These are phyloP conservation scores for Beauveria asiatica DNA, from an alignment of 2,329 filamentous ascomycete genomes.

Conservation along the genomic window DNA sequence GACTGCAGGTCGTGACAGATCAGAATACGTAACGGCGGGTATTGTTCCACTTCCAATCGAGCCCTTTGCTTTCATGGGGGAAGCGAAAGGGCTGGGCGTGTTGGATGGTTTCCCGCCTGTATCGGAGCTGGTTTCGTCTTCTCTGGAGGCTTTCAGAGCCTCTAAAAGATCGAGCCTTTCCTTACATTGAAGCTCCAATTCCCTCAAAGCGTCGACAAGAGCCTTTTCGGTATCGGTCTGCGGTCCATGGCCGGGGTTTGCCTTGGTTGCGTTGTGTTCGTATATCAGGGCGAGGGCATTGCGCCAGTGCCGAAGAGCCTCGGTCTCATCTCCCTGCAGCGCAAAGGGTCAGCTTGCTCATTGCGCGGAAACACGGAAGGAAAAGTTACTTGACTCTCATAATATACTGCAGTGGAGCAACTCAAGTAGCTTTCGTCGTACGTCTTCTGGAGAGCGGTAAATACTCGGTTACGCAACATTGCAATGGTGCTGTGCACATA, in stretches of 20 bases:
- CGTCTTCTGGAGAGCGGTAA: conserved; percentile 83
- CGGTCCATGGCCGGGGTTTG: conserved; percentile 59
- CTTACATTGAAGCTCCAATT: conserved; percentile 85
- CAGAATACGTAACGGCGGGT: conserved; percentile 68
- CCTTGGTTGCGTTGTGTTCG: conserved; percentile 71
- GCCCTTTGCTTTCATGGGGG: conserved; percentile 30
- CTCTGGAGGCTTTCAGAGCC: conserved; percentile 61
- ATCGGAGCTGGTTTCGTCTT: conserved; percentile 23
- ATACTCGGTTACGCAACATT: conserved; percentile 47
- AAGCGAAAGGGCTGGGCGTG: conserved; percentile 17
- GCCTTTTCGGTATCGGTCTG: conserved; percentile 77
- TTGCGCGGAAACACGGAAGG: not conserved
- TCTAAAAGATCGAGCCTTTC: conserved; percentile 85
- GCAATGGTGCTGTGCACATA: conserved; percentile 23
- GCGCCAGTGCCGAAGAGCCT: conserved; percentile 87
- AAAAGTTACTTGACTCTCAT: conserved; percentile 70
- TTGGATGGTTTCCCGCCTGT: conserved; percentile 15
- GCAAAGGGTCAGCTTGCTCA: not conserved
- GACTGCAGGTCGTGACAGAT: conserved; percentile 63
- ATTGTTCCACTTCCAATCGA: conserved; percentile 78
- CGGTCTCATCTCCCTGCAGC: conserved; percentile 72
- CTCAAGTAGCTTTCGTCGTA: conserved; percentile 95
- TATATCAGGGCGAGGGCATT: conserved; percentile 82
- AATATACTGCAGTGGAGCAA: conserved; percentile 93
- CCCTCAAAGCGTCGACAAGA: conserved; percentile 68